Percentiles rank a stretch among this genome's conserved stretches.
Conservation (phyloP, 2,329 filamentous ascomycete genomes). For the Botrytis byssoidea region DNA sequence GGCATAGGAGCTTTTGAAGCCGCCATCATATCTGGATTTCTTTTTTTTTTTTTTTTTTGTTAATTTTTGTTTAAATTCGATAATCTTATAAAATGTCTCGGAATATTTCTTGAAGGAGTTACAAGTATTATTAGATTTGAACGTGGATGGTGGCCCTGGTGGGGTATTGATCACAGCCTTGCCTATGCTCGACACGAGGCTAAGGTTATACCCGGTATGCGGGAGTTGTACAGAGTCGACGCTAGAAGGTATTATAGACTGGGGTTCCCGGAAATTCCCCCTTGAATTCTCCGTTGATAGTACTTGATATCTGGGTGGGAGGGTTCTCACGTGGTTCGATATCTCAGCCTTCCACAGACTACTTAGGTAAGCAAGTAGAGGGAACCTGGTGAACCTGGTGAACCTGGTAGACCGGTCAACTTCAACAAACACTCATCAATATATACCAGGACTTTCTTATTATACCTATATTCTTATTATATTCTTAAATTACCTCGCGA, state of each 20-base stretch:
- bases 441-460: neutral
- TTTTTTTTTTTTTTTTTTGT: too few species aligned
- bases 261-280: neutral
- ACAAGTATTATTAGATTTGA: neutral
- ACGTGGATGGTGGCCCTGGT: neutral
- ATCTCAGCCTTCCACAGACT: neutral
- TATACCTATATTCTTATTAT: neutral
- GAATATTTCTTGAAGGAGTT: neutral
- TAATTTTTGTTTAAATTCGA: neutral
- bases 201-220: neutral
- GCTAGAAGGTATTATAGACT: neutral
- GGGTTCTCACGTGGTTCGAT: neutral
- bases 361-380: neutral
- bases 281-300: neutral
- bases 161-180: constrained; percentile 3
- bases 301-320: too few species aligned
- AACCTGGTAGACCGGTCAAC: too few species aligned
- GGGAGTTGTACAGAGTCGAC: neutral
- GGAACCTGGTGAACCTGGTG: neutral
- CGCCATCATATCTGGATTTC: constrained; percentile 20
- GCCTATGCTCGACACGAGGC: neutral
- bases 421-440: neutral
- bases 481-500: neutral
- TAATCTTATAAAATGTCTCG: neutral
- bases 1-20: constrained; percentile 41